Percentiles rank a stretch among this genome's conserved stretches.
These are phyloP conservation scores for Hanseniaspora jakobsenii DNA, from an alignment of 805 yeast species.

Conservation along the genomic window DNA sequence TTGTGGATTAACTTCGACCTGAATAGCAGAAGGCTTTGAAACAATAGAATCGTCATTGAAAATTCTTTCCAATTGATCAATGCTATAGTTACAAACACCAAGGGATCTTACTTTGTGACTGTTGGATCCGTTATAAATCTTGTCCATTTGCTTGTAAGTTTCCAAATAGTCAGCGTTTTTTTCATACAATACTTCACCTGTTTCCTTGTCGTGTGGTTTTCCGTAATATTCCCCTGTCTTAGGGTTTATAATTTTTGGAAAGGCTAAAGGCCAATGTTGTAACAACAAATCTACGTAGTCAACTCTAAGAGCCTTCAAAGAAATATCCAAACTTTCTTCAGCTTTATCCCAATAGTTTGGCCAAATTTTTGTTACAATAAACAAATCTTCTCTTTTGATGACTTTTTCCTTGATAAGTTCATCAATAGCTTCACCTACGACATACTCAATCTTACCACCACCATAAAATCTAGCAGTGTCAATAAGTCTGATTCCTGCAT, in stretches of 20 bases:
- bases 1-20: conserved; percentile 63
- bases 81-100: conserved; percentile 47
- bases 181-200: conserved; percentile 29
- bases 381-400: conserved; percentile 48
- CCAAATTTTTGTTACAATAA: conserved; percentile 66
- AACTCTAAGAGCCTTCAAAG: conserved; percentile 47
- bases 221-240: conserved; percentile 14
- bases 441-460: conserved; percentile 11
- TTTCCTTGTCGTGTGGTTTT: conserved; percentile 25
- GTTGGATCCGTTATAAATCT: conserved; percentile 23
- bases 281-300: conserved; percentile 69
- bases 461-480: conserved; percentile 18
- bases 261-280: conserved; percentile 36
- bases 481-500: conserved; percentile 33
- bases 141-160: conserved; percentile 46
- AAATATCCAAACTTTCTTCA: conserved; percentile 41
- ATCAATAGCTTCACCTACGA: conserved; percentile 35
- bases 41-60: conserved; percentile 30
- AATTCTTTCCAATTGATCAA: conserved; percentile 31
- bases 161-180: conserved; percentile 33
- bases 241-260: conserved; percentile 1
- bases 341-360: conserved; percentile 41
- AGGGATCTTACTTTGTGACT: conserved; percentile 40
- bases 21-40: conserved; percentile 43
- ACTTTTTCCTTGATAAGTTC: conserved; percentile 33